A percentile compares a stretch with the other conserved stretches of the same genome.
phyloP scores from a whole-genome alignment of 306 rosid species.

The Castanopsis chinensis region DNA sequence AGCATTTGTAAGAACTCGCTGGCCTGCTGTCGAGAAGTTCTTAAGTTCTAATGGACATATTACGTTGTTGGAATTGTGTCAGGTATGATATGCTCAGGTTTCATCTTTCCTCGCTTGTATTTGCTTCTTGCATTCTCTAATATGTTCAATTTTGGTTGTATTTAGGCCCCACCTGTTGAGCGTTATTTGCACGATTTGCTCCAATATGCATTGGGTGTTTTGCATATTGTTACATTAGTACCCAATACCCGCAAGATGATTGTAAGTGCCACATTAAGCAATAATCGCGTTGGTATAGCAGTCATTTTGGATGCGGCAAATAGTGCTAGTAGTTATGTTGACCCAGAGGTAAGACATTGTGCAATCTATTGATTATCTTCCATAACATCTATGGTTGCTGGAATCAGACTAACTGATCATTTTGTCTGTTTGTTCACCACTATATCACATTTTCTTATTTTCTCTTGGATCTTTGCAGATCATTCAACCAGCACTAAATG shows the following conservation, averaged over 20 bases:
- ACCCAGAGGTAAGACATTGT: constrained; percentile 72
- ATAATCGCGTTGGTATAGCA: constrained; percentile 82
- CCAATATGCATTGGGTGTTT: constrained; percentile 93
- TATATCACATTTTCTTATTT: background rate
- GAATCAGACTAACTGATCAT: constrained; percentile 14
- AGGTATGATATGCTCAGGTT: constrained; percentile 50
- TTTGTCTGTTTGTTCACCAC: constrained; percentile 6
- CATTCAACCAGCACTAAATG: constrained; percentile 91
- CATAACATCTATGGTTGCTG: constrained; percentile 13
- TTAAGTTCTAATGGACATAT: constrained; percentile 76
- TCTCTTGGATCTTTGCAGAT: constrained; percentile 59
- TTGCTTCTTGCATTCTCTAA: constrained; percentile 3
- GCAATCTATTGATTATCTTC: constrained; percentile 10
- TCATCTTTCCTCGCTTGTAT: background rate
- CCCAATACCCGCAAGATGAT: constrained; percentile 95
- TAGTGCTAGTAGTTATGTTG: constrained; percentile 72
- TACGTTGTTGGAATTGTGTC: constrained; percentile 93
- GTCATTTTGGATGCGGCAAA: constrained; percentile 98
- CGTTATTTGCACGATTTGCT: constrained; percentile 95
- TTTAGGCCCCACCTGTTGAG: constrained; percentile 95
- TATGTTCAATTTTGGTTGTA: constrained; percentile 15
- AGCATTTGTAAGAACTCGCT: constrained; percentile 86
- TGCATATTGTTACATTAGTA: constrained; percentile 89
- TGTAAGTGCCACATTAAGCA: constrained; percentile 83
- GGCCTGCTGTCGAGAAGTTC: constrained; percentile 85